These are phyloP conservation scores for Pistacia vera DNA, from an alignment of 345 rosid species.

Conservation along the genomic window DNA sequence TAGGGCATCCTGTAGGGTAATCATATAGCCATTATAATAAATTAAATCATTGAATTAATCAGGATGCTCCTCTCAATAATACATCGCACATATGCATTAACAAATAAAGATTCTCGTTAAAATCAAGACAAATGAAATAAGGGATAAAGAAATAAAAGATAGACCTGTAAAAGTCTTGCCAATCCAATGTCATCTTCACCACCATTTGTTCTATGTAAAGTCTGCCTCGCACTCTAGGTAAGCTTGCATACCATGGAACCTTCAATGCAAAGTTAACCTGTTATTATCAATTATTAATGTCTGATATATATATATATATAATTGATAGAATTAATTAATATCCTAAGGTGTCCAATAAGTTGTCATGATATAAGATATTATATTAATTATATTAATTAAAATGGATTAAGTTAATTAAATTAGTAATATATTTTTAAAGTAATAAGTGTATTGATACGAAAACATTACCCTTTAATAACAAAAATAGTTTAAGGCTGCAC, in stretches of 20 bases:
- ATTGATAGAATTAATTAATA: too few species aligned
- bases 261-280: constrained; percentile 50
- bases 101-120: background rate
- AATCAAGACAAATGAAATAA: too few species aligned
- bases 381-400: too few species aligned
- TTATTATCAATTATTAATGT: too few species aligned
- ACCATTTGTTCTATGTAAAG: constrained; percentile 87
- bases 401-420: too few species aligned
- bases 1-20: constrained; percentile 70
- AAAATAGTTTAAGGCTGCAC: too few species aligned
- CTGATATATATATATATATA: too few species aligned
- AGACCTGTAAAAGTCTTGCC: constrained; percentile 96
- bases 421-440: too few species aligned
- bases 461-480: too few species aligned
- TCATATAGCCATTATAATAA: too few species aligned
- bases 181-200: constrained; percentile 93
- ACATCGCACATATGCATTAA: background rate
- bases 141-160: background rate
- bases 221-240: constrained; percentile 93
- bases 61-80: background rate
- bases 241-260: constrained; percentile 76
- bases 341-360: too few species aligned
- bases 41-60: background rate
- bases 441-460: too few species aligned
- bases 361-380: background rate